These are phyloP conservation scores for Agaricus bisporus DNA, from an alignment of 768 basidiomycete species.

Conservation along the genomic window DNA sequence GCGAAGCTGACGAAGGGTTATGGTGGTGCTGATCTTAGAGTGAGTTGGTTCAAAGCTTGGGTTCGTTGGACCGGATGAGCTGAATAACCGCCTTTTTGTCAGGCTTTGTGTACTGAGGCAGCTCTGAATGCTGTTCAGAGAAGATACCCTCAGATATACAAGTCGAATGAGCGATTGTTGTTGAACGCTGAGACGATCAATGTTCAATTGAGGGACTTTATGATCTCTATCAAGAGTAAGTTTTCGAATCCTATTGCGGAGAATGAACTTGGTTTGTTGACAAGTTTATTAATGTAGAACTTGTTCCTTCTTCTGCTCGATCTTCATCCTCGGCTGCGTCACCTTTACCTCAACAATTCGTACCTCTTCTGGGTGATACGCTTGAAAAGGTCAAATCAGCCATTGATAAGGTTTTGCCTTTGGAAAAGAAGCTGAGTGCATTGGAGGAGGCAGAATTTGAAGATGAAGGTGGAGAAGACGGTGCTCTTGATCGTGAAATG, in stretches of 20 bases:
- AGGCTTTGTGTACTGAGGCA: slow-evolving; percentile 96
- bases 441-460: slow-evolving; percentile 96
- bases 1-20: slow-evolving; percentile 94
- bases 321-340: slow-evolving; percentile 83
- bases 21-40: slow-evolving; percentile 93
- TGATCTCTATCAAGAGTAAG: slow-evolving; percentile 95
- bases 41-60: slow-evolving; percentile 30
- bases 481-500: slow-evolving; percentile 85
- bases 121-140: slow-evolving; percentile 94
- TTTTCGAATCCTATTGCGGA: slow-evolving; percentile 12
- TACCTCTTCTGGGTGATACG: slow-evolving; percentile 63
- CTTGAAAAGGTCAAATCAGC: slow-evolving; percentile 68
- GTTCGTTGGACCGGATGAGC: slow-evolving; percentile 3
- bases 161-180: slow-evolving; percentile 77
- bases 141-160: slow-evolving; percentile 96
- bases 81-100: slow-evolving; percentile 6
- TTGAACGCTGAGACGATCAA: slow-evolving; percentile 82
- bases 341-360: slow-evolving; percentile 80
- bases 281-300: slow-evolving; percentile 43
- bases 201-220: slow-evolving; percentile 86
- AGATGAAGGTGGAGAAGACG: slow-evolving; percentile 65
- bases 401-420: slow-evolving; percentile 71
- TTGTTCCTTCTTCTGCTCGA: slow-evolving; percentile 92
- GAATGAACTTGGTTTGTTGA: background rate
- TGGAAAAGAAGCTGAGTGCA: slow-evolving; percentile 74